These are phyloP conservation scores for Fusarium sp. DNA, from an alignment of 2,329 filamentous ascomycete genomes.

Conservation along the genomic window DNA sequence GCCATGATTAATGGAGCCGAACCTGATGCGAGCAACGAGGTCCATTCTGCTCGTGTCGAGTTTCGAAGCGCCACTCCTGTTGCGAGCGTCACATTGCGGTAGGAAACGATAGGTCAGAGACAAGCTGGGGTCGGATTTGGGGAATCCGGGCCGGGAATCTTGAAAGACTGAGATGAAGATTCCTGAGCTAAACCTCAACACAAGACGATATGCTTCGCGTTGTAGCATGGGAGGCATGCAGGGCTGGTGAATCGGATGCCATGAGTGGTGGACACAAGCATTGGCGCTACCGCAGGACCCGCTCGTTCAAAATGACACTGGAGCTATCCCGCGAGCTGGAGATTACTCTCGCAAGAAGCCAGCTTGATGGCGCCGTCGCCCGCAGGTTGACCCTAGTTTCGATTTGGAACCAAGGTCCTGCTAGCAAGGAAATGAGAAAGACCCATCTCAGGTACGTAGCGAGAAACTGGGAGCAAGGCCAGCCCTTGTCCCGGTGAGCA, in stretches of 20 bases:
- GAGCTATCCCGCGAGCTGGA: conserved; percentile 39
- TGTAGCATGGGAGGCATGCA: conserved; percentile 35
- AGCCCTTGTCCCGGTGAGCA: conserved; percentile 7
- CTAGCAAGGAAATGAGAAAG: conserved; percentile 38
- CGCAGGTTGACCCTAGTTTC: conserved; percentile 34
- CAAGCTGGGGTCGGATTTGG: conserved; percentile 32
- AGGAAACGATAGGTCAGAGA: conserved; percentile 15
- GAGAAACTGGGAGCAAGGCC: conserved; percentile 20
- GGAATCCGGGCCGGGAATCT: conserved; percentile 40
- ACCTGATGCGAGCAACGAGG: conserved; percentile 5
- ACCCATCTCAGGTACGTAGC: conserved; percentile 33
- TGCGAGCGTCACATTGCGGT: conserved; percentile 2
- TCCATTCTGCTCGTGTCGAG: conserved; percentile 12
- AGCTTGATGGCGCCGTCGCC: conserved; percentile 31
- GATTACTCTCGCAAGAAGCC: conserved; percentile 37
- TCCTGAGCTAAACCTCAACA: conserved; percentile 25
- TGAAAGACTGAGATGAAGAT: conserved; percentile 38
- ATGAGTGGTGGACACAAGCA: conserved; percentile 40
- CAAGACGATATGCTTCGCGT: conserved; percentile 33
- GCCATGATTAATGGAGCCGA: not conserved
- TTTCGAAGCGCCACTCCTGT: conserved; percentile 1
- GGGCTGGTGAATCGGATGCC: conserved; percentile 32
- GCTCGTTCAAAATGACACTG: conserved; percentile 46
- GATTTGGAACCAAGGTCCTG: conserved; percentile 15
- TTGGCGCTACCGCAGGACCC: conserved; percentile 41